phyloP scores from a whole-genome alignment of 768 basidiomycete species.

The Phylloporus rhodoxanthus region DNA sequence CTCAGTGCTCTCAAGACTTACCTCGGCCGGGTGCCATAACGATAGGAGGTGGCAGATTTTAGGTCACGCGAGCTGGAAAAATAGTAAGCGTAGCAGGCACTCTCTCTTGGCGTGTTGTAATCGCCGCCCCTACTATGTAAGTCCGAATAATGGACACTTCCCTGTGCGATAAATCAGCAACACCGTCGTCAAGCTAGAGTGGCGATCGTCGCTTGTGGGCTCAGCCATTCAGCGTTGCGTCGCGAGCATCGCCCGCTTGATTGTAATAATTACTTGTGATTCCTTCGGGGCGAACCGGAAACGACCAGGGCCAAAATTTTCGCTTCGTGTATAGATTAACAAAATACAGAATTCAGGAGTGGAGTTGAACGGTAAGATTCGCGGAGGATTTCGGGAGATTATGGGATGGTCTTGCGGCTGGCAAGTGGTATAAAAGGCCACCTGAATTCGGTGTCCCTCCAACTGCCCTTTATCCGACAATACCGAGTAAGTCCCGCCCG shows the following conservation, averaged over 20 bases:
- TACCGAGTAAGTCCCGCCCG: conserved; percentile 19
- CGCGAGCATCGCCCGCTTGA: not conserved
- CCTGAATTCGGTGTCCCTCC: conserved; percentile 4
- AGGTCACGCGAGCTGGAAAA: no score
- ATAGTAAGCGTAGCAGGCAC: no score
- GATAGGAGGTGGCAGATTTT: no score
- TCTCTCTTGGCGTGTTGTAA: no score
- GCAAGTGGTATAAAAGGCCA: conserved; percentile 24
- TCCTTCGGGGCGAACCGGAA: not conserved
- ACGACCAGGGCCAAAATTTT: not conserved
- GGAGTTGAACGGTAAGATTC: conserved; percentile 15
- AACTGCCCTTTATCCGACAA: not conserved
- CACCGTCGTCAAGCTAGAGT: not conserved
- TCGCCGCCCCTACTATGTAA: not conserved
- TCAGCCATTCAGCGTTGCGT: not conserved
- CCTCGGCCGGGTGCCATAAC: not conserved
- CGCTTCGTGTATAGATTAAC: not conserved
- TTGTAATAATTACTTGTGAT: not conserved
- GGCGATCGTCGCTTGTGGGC: not conserved
- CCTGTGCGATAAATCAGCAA: no score
- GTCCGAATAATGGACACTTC: no score
- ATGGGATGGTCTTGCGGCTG: conserved; percentile 27
- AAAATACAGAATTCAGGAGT: not conserved
- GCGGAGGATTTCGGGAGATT: conserved; percentile 24
- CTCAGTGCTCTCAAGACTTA: not conserved